These are phyloP conservation scores for Ajuga reptans DNA, from an alignment of 305 asterid species.

Conservation along the genomic window DNA sequence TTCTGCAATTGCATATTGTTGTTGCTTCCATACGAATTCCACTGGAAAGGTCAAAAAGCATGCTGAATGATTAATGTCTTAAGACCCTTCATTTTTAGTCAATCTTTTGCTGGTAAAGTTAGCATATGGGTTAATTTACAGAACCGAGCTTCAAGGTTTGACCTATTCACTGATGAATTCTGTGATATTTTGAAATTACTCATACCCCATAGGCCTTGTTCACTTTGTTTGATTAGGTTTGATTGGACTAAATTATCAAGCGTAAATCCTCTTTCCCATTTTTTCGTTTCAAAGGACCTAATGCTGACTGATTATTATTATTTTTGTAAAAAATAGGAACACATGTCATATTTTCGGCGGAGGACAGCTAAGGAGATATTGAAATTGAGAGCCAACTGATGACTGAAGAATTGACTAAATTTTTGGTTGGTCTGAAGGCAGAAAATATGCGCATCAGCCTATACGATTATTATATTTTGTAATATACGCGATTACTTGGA, in stretches of 20 bases:
- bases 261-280: not conserved
- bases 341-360: constrained; percentile 65
- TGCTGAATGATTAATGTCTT: not conserved
- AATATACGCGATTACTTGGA: not conserved
- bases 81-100: not conserved
- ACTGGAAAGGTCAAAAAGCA: not conserved
- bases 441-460: too few relatives aligned
- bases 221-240: too few relatives aligned
- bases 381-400: constrained; percentile 54
- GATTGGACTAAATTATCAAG: too few relatives aligned
- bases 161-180: too few relatives aligned
- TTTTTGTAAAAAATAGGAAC: constrained; percentile 27
- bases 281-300: not conserved
- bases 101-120: not conserved
- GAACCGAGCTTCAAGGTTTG: too few relatives aligned
- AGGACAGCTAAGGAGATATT: constrained; percentile 70
- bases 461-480: not conserved
- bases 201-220: too few relatives aligned
- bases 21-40: too few relatives aligned
- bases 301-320: not conserved
- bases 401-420: not conserved
- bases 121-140: too few relatives aligned
- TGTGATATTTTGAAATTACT: too few relatives aligned
- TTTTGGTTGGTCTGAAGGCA: not conserved
- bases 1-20: not conserved